phyloP scores from a whole-genome alignment of 2,329 filamentous ascomycete species.

The Ascochyta lentis region DNA sequence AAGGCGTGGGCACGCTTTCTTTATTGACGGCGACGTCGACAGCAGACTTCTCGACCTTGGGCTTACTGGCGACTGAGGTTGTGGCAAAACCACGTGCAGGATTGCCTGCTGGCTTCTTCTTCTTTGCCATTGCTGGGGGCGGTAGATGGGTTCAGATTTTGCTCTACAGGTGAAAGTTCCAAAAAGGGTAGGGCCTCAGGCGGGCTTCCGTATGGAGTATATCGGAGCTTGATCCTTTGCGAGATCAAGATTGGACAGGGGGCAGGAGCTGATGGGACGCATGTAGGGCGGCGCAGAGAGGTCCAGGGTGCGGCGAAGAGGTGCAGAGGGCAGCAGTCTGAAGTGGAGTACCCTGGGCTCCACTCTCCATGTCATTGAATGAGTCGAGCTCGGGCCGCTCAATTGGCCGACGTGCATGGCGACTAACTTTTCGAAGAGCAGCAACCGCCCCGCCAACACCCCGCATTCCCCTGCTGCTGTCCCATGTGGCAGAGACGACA shows the following conservation, averaged over 20 bases:
- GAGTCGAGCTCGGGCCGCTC: constrained; percentile 18
- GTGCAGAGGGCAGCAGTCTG: constrained; percentile 20
- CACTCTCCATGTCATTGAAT: constrained; percentile 30
- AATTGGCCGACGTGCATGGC: constrained; percentile 16
- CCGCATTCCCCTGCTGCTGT: constrained; percentile 26
- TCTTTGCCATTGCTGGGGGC: constrained; percentile 75
- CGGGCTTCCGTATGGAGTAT: constrained; percentile 43
- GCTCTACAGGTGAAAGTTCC: constrained; percentile 18
- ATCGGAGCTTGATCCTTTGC: constrained; percentile 44
- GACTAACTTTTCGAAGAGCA: constrained; percentile 27
- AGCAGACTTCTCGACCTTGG: constrained; percentile 57
- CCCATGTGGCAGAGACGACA: constrained; percentile 43
- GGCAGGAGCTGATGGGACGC: constrained; percentile 34
- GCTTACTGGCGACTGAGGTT: constrained; percentile 85
- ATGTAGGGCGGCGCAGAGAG: constrained; percentile 41
- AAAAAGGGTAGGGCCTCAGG: constrained; percentile 25
- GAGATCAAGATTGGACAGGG: constrained; percentile 44
- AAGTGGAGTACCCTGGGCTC: constrained; percentile 23
- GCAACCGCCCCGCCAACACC: constrained; percentile 35
- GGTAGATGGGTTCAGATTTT: constrained; percentile 4
- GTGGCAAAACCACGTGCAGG: constrained; percentile 93
- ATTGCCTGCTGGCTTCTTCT: constrained; percentile 88
- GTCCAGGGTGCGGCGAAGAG: constrained; percentile 13
- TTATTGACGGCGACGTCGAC: constrained; percentile 27
- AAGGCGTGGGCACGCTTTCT: constrained; percentile 12